phyloP scores from a whole-genome alignment of 2,329 filamentous ascomycete genomes.

The Trichoderma sp. region DNA sequence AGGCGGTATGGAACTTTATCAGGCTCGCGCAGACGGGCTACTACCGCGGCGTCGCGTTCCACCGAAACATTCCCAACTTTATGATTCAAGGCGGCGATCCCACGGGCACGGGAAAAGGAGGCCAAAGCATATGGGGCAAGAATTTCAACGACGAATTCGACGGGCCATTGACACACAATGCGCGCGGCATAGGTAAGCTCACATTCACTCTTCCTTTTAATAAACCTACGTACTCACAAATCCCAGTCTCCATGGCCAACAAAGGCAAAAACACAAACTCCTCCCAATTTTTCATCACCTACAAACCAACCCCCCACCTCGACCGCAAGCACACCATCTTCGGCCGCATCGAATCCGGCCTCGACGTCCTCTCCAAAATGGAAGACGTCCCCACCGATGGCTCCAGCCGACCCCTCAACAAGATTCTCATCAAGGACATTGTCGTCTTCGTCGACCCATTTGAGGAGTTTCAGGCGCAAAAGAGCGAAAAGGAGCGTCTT shows the following conservation, averaged over 20 bases:
- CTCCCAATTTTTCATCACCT: constrained; percentile 92
- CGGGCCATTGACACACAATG: constrained; percentile 81
- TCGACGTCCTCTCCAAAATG: constrained; percentile 72
- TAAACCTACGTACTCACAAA: background rate
- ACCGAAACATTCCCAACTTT: constrained; percentile 92
- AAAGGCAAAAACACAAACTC: constrained; percentile 98
- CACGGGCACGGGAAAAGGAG: constrained; percentile 88
- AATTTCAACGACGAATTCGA: constrained; percentile 94
- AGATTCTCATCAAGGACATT: constrained; percentile 80
- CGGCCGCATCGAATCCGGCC: constrained; percentile 77
- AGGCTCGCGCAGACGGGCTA: constrained; percentile 86
- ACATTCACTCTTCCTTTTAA: background rate
- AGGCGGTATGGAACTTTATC: constrained; percentile 96
- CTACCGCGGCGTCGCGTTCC: constrained; percentile 82
- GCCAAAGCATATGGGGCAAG: constrained; percentile 88
- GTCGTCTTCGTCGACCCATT: constrained; percentile 93
- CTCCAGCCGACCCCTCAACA: constrained; percentile 73
- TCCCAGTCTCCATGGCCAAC: constrained; percentile 81
- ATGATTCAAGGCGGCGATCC: constrained; percentile 99
- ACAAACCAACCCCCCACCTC: constrained; percentile 80
- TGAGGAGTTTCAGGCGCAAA: constrained; percentile 84
- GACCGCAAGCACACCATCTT: constrained; percentile 98
- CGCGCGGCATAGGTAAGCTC: constrained; percentile 65
- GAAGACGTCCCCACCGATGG: constrained; percentile 77
- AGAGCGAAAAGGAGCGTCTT: constrained; percentile 63